Base-by-base conservation (phyloP, 306 rosid genomes). In the Ormosia emarginata region DNA sequence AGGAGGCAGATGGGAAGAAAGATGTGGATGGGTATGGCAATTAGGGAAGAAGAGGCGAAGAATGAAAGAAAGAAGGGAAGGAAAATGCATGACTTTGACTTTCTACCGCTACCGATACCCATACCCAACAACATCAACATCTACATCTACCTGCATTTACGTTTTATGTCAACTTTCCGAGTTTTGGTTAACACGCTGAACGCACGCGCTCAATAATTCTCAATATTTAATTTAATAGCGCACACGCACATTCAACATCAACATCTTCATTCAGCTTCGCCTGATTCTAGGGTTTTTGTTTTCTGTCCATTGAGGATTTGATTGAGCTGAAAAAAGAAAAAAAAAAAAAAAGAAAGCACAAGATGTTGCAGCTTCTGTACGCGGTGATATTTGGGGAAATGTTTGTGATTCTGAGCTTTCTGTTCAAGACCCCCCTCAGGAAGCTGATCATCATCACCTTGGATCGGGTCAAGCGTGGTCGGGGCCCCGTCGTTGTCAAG, bases 381-480 rank as follows among this genome's bases (percentile, higher is more conserved):
- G 2, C 67, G 0, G 84, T 85, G 56, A 91, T 92, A 77, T 79
- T 76, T 36, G 79, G 57, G 15, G 75, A 95, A 83, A 82, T 91
- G 92, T 65, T 75, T 11, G 68, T 95, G 79, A 86, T 93, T 43
- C 17, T 90, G 14, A 81, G 74, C 36, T 84, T 95, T 0, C 73
- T 95, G 18, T 93, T 93, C 86, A 89, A 74, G 73, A 83, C 90
- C 10, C 97, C 97, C 10, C 37, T 88, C 61, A 88, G 95, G 86
- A 90, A 88, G 90, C 86, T 95, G 0, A 91, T 91, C 30, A 87
- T 95, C 12, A 6, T 95, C 24, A 47, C 69, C 6, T 67, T 95
- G 83, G 95, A 91, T 86, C 86, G 82, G 47, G 15, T 91, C 15
- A 95, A 95, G 93, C 94, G 89, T 0, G 99, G 99, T 2, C 84